phyloP scores from a whole-genome alignment of 2,329 filamentous ascomycete species.

The Aspergillus candidus region DNA sequence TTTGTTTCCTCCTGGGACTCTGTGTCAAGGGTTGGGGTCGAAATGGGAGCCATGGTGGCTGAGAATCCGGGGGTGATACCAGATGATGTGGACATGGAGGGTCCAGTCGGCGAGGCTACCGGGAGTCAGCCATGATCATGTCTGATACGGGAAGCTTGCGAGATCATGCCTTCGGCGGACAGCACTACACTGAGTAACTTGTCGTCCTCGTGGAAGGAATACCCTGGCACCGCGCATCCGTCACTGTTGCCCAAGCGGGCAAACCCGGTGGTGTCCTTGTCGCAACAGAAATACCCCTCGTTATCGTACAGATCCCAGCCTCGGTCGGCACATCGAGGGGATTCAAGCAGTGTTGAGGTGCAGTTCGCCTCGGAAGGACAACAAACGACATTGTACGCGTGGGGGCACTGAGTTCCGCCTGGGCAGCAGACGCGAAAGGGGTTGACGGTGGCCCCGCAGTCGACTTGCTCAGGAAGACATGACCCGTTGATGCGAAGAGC shows the following conservation, averaged over 20 bases:
- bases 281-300: conserved; percentile 1
- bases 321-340: background rate
- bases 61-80: too few species aligned
- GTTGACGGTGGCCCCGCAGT: background rate
- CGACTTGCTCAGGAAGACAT: background rate
- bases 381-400: conserved; percentile 1
- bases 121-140: too few species aligned
- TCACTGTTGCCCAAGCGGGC: background rate
- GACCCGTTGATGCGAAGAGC: conserved; percentile 1
- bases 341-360: background rate
- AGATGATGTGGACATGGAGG: too few species aligned
- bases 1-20: too few species aligned
- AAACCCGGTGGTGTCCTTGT: background rate
- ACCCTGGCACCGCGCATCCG: background rate
- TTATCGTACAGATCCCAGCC: conserved; percentile 2
- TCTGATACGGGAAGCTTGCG: too few species aligned
- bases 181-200: too few species aligned
- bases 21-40: too few species aligned
- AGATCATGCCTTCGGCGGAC: too few species aligned
- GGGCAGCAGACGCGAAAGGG: conserved; percentile 2
- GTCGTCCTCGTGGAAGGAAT: background rate
- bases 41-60: too few species aligned
- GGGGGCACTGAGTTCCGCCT: background rate
- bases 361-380: background rate
- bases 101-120: too few species aligned